These are phyloP conservation scores for Megacollybia marginata DNA, from an alignment of 768 basidiomycete species.

Conservation along the genomic window DNA sequence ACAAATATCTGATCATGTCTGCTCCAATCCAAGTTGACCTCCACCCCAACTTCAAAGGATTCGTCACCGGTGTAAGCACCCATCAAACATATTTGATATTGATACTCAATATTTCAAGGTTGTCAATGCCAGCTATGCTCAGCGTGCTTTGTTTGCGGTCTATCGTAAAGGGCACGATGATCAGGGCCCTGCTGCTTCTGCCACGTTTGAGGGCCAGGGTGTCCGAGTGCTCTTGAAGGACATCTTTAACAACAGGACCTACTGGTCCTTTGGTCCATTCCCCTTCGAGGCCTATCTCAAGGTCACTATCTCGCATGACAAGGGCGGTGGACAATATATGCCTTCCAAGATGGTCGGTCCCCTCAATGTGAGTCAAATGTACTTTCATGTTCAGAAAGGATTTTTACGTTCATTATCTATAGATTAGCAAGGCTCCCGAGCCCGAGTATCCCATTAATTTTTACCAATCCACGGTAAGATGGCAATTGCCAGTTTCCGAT, in stretches of 20 bases:
- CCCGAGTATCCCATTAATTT: too few relatives aligned
- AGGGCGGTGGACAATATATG: neutral
- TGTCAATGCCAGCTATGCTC: neutral
- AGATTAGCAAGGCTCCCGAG: too few relatives aligned
- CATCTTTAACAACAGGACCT: neutral
- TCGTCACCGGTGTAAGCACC: neutral
- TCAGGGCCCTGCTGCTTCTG: neutral
- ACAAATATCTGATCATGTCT: too few relatives aligned
- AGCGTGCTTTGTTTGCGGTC: neutral
- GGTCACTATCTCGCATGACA: neutral
- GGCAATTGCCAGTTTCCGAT: too few relatives aligned
- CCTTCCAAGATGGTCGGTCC: slow-evolving; percentile 1
- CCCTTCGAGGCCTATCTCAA: neutral
- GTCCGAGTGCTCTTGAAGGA: neutral
- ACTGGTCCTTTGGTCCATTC: slow-evolving; percentile 2
- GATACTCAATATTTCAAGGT: neutral
- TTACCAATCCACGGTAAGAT: too few relatives aligned
- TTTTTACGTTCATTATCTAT: too few relatives aligned
- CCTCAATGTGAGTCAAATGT: neutral
- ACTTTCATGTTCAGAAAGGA: too few relatives aligned
- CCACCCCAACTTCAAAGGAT: neutral
- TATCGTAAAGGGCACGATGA: neutral
- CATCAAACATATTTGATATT: neutral
- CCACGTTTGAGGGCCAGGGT: neutral
- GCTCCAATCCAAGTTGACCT: neutral